Conservation (phyloP, 495 filamentous ascomycete genomes). For the Annulohypoxylon maeteangense region DNA sequence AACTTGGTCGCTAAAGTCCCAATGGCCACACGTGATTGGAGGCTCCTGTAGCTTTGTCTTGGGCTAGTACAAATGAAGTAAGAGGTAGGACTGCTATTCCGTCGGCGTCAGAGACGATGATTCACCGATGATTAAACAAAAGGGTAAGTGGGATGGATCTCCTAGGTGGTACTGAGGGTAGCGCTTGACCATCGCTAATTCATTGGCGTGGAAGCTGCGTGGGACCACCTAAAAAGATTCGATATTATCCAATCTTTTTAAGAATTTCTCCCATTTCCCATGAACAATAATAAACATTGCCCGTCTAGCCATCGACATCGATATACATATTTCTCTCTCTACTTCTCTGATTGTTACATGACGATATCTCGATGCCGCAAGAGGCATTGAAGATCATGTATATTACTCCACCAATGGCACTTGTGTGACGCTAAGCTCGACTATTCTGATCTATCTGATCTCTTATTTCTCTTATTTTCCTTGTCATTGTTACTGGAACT, state of each 20-base stretch:
- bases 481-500: background rate
- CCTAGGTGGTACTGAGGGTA: background rate
- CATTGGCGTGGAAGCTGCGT: conserved; percentile 23
- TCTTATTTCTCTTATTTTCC: conserved; percentile 10
- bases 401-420: conserved; percentile 43
- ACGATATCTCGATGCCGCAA: conserved; percentile 39
- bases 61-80: conserved; percentile 3
- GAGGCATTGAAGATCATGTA: conserved; percentile 44
- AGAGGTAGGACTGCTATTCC: conserved; percentile 4
- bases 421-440: conserved; percentile 31
- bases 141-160: conserved; percentile 24
- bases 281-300: conserved; percentile 2
- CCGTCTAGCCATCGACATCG: conserved; percentile 1
- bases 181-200: conserved; percentile 40
- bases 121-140: conserved; percentile 9
- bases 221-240: conserved; percentile 28
- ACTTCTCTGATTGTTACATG: conserved; percentile 17
- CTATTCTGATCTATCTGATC: background rate
- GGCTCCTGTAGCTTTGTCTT: background rate
- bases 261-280: conserved; percentile 28
- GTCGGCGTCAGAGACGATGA: conserved; percentile 10
- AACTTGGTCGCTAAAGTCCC: conserved; percentile 1
- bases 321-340: background rate
- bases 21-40: conserved; percentile 34
- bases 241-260: conserved; percentile 41